Base-by-base conservation (phyloP, 2,329 filamentous ascomycete genomes). In the Truncatella angustata region DNA sequence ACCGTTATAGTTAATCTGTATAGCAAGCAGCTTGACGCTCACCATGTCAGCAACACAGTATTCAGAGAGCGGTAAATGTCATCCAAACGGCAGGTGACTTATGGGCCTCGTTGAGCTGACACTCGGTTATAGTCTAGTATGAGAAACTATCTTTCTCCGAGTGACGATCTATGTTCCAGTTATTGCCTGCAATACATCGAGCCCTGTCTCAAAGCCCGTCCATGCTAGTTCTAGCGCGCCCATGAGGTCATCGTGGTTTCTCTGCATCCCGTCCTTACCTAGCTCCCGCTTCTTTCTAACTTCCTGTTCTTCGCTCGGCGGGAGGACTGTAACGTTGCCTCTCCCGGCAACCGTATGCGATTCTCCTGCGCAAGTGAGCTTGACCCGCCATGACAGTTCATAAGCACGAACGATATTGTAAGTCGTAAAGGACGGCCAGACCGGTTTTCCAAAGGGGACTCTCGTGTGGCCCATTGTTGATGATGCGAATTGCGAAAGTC, bases 371-470 rank as follows among this genome's bases (percentile, higher is more conserved):
- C 53, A 52, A 3, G 12, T 11, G 11, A 54, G 16, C 9, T 44
- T 34, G 14, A 54, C 21, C n/a, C 44, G 45, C 50, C 49, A 54
- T 12, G 23, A 30, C 20, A 49, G 16, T 28, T 52, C 18, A 43
- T 54, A 45, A 4, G 50, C 23, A 16, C 32, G n/a, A 14, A 36
- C 32, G 24, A 50, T 46, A 23, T 54, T 54, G 37, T 54, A 54
- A 10, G 53, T 52, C 3, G 34, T 39, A 10, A 50, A 49, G 3
- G 50, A 49, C 7, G 53, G 50, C 30, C 48, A 49, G 7, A 54
- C 30, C 0, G 4, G 48, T 7, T 34, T 45, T 16, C 28, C 34
- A 24, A 53, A 53, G 4, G 30, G 18, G 1, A 11, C 21, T 9
- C 28, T 30, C 21, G 12, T 18, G 9, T 30, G 26, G 3, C 51